Conservation (phyloP, 2,329 filamentous ascomycete genomes). For the Ophiognomonia clavigignenti-juglandacearum region DNA sequence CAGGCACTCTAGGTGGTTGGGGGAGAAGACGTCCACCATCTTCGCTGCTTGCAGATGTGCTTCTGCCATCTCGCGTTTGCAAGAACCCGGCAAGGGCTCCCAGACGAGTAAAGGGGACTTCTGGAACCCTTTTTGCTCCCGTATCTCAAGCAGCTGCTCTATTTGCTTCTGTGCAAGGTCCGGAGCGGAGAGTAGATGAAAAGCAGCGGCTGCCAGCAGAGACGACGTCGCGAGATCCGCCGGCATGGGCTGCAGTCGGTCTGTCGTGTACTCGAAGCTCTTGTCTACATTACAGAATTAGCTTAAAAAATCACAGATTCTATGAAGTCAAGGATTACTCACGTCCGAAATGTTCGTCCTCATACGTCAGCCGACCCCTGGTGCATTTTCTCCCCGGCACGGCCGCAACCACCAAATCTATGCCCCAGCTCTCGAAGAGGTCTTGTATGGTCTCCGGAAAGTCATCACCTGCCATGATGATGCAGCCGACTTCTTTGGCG, state of each 20-base stretch:
- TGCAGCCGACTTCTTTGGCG: constrained; percentile 1
- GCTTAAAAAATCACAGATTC: background rate
- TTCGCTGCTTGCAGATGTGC: constrained; percentile 21
- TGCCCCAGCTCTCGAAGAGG: constrained; percentile 2
- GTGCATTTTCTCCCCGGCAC: background rate
- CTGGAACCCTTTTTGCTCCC: background rate
- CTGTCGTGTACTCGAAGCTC: constrained; percentile 19
- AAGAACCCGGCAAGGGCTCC: constrained; percentile 17
- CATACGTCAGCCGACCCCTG: constrained; percentile 6
- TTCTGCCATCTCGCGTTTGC: constrained; percentile 21
- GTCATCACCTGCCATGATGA: constrained; percentile 5
- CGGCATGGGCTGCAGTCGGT: constrained; percentile 17
- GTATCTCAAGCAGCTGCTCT: constrained; percentile 16
- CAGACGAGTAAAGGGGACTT: background rate
- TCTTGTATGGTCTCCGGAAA: background rate
- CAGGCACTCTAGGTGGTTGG: constrained; percentile 32
- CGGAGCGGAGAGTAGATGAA: constrained; percentile 23
- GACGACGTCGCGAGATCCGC: constrained; percentile 7
- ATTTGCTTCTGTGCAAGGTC: constrained; percentile 18
- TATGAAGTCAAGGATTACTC: background rate
- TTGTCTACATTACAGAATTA: constrained; percentile 21
- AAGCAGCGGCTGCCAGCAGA: constrained; percentile 18
- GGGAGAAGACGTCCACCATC: constrained; percentile 29
- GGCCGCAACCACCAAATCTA: background rate
- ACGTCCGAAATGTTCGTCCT: constrained; percentile 4